Evolutionary conservation across 2,329 filamentous ascomycete genomes (phyloP).

Genomic region (Akanthomyces uredinophilus): DNA sequence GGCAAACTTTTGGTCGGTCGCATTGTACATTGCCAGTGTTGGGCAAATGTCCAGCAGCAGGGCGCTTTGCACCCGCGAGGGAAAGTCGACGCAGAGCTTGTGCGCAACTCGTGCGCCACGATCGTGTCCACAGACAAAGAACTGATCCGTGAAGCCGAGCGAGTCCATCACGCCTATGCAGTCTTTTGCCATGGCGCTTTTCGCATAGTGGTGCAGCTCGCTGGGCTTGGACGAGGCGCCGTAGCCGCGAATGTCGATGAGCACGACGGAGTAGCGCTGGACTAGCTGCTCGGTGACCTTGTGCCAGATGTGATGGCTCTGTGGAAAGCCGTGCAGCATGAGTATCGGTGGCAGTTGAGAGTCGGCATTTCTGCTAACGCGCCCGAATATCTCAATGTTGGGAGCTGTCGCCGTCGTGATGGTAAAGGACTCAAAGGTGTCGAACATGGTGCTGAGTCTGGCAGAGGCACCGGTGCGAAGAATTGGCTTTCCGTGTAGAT

Average conservation of each 20-base stretch:
- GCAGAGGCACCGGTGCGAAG: not conserved
- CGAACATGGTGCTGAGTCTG: constrained; percentile 32
- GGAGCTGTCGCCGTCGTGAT: constrained; percentile 32
- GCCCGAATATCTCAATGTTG: constrained; percentile 38
- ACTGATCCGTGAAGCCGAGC: constrained; percentile 32
- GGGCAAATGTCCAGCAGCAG: constrained; percentile 51
- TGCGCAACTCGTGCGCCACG: constrained; percentile 52
- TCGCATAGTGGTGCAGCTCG: constrained; percentile 34
- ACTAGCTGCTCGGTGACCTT: constrained; percentile 35
- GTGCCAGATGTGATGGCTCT: constrained; percentile 50
- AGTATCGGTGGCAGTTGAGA: constrained; percentile 37
- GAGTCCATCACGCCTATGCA: constrained; percentile 40
- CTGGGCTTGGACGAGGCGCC: constrained; percentile 44
- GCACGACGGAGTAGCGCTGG: constrained; percentile 36
- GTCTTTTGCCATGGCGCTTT: constrained; percentile 45
- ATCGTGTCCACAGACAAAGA: constrained; percentile 51
- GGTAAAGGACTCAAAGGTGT: constrained; percentile 33
- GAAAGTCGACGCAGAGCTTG: constrained; percentile 45
- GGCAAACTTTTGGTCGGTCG: constrained; percentile 38
- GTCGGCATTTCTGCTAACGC: constrained; percentile 28
- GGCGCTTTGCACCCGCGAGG: constrained; percentile 33
- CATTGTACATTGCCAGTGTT: constrained; percentile 48
- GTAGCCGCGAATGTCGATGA: constrained; percentile 48
- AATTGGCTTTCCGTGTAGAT: not conserved
- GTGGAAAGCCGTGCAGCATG: constrained; percentile 48